Evolutionary conservation across 139 green algal species (phyloP), one percentile per base, ranked within the genome.

Genomic region (Chlorella sp.): DNA sequence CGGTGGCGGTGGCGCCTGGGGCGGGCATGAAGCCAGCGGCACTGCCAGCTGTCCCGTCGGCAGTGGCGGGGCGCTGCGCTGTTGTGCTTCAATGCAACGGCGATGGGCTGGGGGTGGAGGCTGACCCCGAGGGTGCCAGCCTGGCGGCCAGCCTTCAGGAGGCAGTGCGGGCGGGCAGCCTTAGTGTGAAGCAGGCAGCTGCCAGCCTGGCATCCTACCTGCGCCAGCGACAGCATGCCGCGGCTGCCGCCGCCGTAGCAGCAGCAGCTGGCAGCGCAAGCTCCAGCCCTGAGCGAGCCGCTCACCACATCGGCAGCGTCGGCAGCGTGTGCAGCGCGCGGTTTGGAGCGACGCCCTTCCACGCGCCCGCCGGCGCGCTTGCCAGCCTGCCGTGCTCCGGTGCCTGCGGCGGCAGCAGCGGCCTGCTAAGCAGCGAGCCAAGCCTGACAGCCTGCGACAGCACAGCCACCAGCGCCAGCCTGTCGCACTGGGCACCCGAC

Each of bases 161-260:
- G 40, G 87, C 87, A n/a, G 87, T 90, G 39, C 60, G 79, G 18
- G 64, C 61, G 11, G 87, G 87, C 78, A 90, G 78, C 87, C 30
- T 90, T 5, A 86, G 87, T 39, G 60, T 90, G 39, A 90, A 90
- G 87, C 87, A 90, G 78, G 87, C 87, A 3, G 79, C 87, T 39
- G 78, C 87, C n/a, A 85, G 69, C 48, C 87, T 90, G 30, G 87
- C 79, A 15, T 90, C 87, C 37, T 86, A 90, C 87, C 79, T 90
- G 61, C 78, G 78, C 21, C 86, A 89, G 57, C 86, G 57, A 14
- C 86, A 89, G n/a, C 86, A 71, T 4, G 75, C 53, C 11, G 57
- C 36, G 0, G 64, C 40, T 0, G 64, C 79, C 0, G 79, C 79
- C 0, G 79, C 75, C 1, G 26, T 81, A 21, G 71, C 71, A 30